A percentile compares a stretch with the other conserved stretches of the same genome.
Evolutionary conservation across 148 eudicot genomes (phyloP).

Genomic region (Chenopodium suecicum): DNA sequence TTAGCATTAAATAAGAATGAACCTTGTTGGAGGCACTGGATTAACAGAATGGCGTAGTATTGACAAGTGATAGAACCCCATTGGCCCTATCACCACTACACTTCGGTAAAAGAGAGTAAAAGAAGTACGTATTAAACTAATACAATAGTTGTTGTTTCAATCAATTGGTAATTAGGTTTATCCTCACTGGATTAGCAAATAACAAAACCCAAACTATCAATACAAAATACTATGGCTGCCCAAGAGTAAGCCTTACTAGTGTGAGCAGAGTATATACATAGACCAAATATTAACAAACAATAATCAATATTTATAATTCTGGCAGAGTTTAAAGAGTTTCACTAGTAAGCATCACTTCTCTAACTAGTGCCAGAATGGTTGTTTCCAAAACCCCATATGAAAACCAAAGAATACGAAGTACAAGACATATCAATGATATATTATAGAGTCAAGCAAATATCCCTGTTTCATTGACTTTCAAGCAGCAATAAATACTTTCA

Average conservation of each 20-base stretch:
- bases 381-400: background rate
- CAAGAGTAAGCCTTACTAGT: background rate
- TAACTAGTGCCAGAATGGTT: background rate
- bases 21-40: background rate
- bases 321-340: background rate
- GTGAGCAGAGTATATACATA: background rate
- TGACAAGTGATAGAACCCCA: background rate
- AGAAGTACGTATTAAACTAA: background rate
- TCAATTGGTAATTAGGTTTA: background rate
- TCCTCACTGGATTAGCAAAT: background rate
- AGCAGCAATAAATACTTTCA: background rate
- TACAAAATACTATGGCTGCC: background rate
- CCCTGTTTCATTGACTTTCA: background rate
- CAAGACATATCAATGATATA: background rate
- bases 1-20: background rate
- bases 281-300: background rate
- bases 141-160: background rate
- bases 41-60: background rate
- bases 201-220: background rate
- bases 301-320: background rate
- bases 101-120: background rate
- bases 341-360: background rate
- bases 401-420: background rate
- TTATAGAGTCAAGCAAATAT: background rate
- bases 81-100: background rate